Base-by-base conservation (phyloP, 768 basidiomycete species). In the Hygrophoropsis aurantiaca region DNA sequence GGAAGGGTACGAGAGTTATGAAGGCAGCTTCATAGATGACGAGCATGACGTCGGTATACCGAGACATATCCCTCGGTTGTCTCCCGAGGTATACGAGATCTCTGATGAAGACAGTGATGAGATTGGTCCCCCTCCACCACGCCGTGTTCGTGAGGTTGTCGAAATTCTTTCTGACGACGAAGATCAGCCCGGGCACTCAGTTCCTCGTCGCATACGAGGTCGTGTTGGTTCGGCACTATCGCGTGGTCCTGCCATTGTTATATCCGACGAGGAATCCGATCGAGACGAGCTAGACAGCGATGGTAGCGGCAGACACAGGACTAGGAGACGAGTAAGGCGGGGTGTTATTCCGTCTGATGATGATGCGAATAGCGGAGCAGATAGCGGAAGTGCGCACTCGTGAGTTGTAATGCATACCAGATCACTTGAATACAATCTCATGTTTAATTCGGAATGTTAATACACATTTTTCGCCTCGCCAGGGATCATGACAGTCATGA, bases 11-110 rank as follows among this genome's bases (percentile, higher is more conserved):
- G 73, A 66, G 15, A 71, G 59, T 11, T 81, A 79, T 41, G 77
- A 77, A 49, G 70, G 72, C 51, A 79, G 79, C 58, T 82, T 82
- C 54, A 81, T 83, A 41, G 79, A 81, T 34, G 80, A 82, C 35
- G 67, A 52, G 20, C 68, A 68, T 15, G 64, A 56, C 25, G 39
- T 42, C 18, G 44, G 40, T 6, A 42, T 41, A 16, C 39, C 10
- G n/a, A 30, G 25, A 6, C 2, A 27, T 34, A 26, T 41, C 35
- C 49, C 49, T 4, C 34, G 36, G 5, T 27, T 19, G n/a, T 27
- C 20, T 35, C 48, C 52, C 11, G 65, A 60, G 26, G 60, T 65
- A 42, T 55, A 59, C 27, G 60, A 67, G 35, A 44, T 65, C 13
- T 19, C 23, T 18, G 53, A 58, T 8, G 52, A 50, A 8, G 39